A percentile compares a stretch with the other conserved stretches of the same genome.
These are phyloP conservation scores for Debaryomyces hansenii DNA, from an alignment of 805 yeast genomes.

Conservation along the genomic window DNA sequence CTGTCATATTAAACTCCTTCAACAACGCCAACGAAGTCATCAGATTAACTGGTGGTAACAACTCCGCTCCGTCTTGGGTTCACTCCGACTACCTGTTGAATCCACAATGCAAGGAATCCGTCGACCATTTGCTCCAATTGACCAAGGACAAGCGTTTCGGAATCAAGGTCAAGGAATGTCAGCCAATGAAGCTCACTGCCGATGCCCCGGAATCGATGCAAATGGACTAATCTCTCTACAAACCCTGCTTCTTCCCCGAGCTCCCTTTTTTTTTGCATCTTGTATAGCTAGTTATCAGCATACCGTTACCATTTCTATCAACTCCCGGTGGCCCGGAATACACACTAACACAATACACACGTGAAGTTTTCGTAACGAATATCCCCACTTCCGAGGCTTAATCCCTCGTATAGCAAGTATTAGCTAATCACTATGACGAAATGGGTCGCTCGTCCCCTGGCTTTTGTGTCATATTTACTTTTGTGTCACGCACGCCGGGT, in stretches of 20 bases:
- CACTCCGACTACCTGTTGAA: constrained; percentile 73
- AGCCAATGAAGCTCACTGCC: constrained; percentile 44
- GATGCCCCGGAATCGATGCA: constrained; percentile 15
- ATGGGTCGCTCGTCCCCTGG: too few species aligned
- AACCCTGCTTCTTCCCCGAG: not conserved
- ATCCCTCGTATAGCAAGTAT: not conserved
- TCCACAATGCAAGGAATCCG: constrained; percentile 45
- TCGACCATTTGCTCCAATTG: constrained; percentile 56
- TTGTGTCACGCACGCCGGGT: not conserved
- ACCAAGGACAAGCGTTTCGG: constrained; percentile 72
- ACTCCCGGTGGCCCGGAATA: not conserved
- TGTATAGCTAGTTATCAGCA: not conserved
- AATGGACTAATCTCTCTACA: constrained; percentile 13
- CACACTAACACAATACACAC: not conserved
- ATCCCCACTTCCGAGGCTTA: not conserved
- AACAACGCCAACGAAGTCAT: constrained; percentile 53
- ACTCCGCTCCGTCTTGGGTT: constrained; percentile 79
- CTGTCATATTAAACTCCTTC: constrained; percentile 51
- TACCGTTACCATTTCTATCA: too few species aligned
- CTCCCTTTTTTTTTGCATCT: not conserved
- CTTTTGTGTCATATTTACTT: not conserved
- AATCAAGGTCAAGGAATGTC: constrained; percentile 61
- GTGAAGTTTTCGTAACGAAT: not conserved
- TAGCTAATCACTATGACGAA: not conserved
- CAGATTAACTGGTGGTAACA: constrained; percentile 78